A percentile compares a stretch with the other conserved stretches of the same genome.
These are phyloP conservation scores for Penicillium crystallinum DNA, from an alignment of 495 filamentous ascomycete species.

Conservation along the genomic window DNA sequence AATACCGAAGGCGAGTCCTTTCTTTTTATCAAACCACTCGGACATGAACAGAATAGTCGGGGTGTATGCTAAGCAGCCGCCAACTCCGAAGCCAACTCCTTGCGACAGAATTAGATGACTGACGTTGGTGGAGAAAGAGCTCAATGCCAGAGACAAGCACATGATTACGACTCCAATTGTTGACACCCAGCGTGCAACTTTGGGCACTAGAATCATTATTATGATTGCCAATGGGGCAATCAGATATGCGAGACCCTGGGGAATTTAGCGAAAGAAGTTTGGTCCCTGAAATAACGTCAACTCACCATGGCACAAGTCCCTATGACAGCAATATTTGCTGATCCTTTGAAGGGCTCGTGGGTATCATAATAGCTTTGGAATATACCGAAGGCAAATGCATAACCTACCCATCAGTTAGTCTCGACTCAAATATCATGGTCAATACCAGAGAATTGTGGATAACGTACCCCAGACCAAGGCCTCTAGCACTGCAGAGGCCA, in stretches of 20 bases:
- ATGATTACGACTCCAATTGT: slow-evolving; percentile 40
- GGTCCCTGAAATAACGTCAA: background rate
- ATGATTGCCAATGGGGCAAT: slow-evolving; percentile 34
- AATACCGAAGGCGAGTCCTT: slow-evolving; percentile 45
- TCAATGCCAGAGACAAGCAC: slow-evolving; percentile 33
- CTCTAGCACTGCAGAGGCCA: slow-evolving; percentile 56
- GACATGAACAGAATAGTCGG: slow-evolving; percentile 45
- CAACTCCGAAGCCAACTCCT: slow-evolving; percentile 45
- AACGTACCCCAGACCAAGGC: slow-evolving; percentile 57
- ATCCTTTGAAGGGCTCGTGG: slow-evolving; percentile 40
- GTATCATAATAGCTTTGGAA: slow-evolving; percentile 54
- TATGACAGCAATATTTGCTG: slow-evolving; percentile 39
- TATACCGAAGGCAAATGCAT: slow-evolving; percentile 57
- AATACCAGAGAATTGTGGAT: background rate
- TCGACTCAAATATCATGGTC: background rate
- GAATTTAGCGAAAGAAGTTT: background rate
- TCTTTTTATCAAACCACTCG: slow-evolving; percentile 47
- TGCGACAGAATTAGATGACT: slow-evolving; percentile 45
- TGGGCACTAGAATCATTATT: slow-evolving; percentile 26
- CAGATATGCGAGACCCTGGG: slow-evolving; percentile 45
- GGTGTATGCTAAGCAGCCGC: slow-evolving; percentile 40
- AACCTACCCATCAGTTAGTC: slow-evolving; percentile 38
- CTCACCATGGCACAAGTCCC: slow-evolving; percentile 42
- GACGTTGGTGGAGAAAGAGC: slow-evolving; percentile 40
- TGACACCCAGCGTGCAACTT: slow-evolving; percentile 26